Base-by-base conservation (phyloP, 805 yeast genomes). In the Barnettozyma botsteinii region DNA sequence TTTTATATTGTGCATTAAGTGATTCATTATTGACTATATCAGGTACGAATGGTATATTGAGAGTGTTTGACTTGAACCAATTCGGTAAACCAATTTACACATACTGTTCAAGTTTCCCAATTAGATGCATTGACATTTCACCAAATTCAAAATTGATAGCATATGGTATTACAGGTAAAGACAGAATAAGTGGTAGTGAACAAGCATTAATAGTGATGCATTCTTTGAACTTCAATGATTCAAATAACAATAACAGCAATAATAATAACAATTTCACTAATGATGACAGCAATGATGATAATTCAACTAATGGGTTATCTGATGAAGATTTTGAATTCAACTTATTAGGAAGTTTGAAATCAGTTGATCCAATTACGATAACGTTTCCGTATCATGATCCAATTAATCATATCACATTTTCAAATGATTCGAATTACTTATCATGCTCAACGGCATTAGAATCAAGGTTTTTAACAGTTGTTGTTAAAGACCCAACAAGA, bases 381-480 rank as follows among this genome's bases (percentile, higher is more conserved):
- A 81, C 94, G 0, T 69, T 85, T 37, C 96, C 97, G 0, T 87
- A 86, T 59, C 64, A 85, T 23, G 97, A 91, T 58, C 94, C 95
- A 1, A 77, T 89, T 29, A 81, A 81, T 47, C 68, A 82, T 3
- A 60, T 89, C 9, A 74, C 77, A 35, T 85, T 89, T 57, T 85
- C 94, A 5, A 67, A 76, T 2, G 81, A 82, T 40, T 85, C 87
- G 0, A 64, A 75, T 4, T 82, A 82, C 50, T 51, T 89, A 25
- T 67, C 88, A 4, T 86, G 94, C 50, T 77, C 91, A 15, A 66
- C 71, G 3, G 66, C 70, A 4, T 46, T 85, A 55, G 96, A 88
- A 55, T 76, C 89, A 8, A 61, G 96, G 33, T 85, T 86, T 56
- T 66, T 91, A 56, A 78, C 84, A 4, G 82, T 91, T 15, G 76